A percentile compares a stretch with the other conserved stretches of the same genome.
phyloP scores from a whole-genome alignment of 2,329 filamentous ascomycete species.

The Aspergillus sp. region DNA sequence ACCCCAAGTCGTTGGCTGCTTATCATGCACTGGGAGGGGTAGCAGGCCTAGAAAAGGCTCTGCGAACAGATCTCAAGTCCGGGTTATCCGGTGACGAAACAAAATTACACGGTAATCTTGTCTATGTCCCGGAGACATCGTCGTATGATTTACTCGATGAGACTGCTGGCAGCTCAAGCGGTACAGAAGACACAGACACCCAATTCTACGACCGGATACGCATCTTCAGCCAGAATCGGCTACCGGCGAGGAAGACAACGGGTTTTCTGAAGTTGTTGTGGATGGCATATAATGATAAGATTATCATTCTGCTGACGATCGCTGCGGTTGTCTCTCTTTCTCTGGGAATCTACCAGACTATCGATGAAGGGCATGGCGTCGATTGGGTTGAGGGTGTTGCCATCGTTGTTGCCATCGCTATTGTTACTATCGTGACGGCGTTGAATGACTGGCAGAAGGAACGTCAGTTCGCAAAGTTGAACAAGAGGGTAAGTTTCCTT shows the following conservation, averaged over 20 bases:
- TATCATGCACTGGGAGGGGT: conserved; percentile 80
- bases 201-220: conserved; percentile 59
- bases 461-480: conserved; percentile 63
- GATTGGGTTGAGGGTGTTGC: conserved; percentile 70
- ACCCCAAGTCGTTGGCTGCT: conserved; percentile 81
- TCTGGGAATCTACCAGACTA: conserved; percentile 68
- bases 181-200: conserved; percentile 16
- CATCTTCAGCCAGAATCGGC: conserved; percentile 60
- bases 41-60: conserved; percentile 72
- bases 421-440: conserved; percentile 63
- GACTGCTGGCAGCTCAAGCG: background rate
- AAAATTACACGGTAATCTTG: conserved; percentile 62
- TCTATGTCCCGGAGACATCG: conserved; percentile 68
- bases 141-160: conserved; percentile 2
- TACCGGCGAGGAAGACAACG: conserved; percentile 64
- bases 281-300: conserved; percentile 72
- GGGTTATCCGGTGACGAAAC: conserved; percentile 78
- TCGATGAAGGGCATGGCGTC: conserved; percentile 50
- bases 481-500: conserved; percentile 42
- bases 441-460: conserved; percentile 70
- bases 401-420: conserved; percentile 64
- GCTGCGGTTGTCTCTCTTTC: conserved; percentile 69
- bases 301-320: conserved; percentile 67
- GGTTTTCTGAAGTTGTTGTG: conserved; percentile 62
- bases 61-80: conserved; percentile 68